Evolutionary conservation across 306 rosid species (phyloP), one percentile per base, ranked within the genome.

Genomic region (Trifolium pratense): DNA sequence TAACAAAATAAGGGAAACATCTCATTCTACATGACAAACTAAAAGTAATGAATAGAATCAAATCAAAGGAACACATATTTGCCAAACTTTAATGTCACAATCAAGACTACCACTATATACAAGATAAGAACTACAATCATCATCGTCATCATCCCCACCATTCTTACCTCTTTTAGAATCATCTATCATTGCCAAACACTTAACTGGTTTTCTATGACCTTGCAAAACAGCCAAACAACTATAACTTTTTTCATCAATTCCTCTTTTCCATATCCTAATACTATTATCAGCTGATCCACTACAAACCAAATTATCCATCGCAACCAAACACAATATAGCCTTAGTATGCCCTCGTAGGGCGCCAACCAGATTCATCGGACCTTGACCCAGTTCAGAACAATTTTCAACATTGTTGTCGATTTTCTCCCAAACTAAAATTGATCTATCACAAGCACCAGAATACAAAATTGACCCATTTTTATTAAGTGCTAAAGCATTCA

Each of bases 381-480:
- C 29, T 18, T 53, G 14, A 12, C 10, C 29, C 3, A 11, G 8
- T 23, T 11, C 61, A 2, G 62, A 56, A 21, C 32, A 56, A 21
- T 48, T 48, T 48, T 6, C 9, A n/a, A n/a, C n/a, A 48, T 0
- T 48, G 0, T 3, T 15, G 17, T 42, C 42, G 1, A 70, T 67
- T 39, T 71, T 80, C 23, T 86, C 91, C 97, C 95, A 91, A 26
- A 91, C 95, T 29, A 91, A 46, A 36, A 91, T 75, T 10, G 91
- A 87, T 39, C 95, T 75, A 6, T 91, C 95, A 60, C 97, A 89
- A 4, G 97, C 97, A 3, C 97, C 97, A 0, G 97, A 89, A 18
- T 91, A 89, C 63, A 91, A 59, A 23, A 86, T 71, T 1, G 69
- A 78, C 26, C 91, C 89, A 43, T 89, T 86, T 0, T 14, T 1